Conservation (phyloP, 768 basidiomycete genomes). For the Asterophora lycoperdoides region DNA sequence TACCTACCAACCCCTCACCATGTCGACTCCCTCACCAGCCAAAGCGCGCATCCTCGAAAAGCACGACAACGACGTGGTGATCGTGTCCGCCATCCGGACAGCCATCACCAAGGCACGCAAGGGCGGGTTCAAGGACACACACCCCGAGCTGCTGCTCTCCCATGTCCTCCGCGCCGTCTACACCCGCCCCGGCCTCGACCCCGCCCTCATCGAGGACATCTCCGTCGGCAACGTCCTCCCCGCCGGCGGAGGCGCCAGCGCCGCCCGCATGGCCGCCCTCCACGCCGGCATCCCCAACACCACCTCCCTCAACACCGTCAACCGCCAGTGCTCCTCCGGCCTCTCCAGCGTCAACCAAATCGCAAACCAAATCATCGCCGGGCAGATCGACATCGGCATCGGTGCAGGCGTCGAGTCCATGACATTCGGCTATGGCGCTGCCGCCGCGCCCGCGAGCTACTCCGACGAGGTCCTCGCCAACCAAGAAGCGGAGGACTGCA, state of each 20-base stretch:
- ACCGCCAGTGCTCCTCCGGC: constrained; percentile 89
- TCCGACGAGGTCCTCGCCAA: constrained; percentile 66
- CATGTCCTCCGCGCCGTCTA: constrained; percentile 72
- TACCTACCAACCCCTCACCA: too few relatives aligned
- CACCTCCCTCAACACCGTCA: constrained; percentile 74
- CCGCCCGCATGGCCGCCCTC: constrained; percentile 84
- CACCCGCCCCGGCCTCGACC: constrained; percentile 65
- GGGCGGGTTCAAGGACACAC: constrained; percentile 90
- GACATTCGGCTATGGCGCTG: constrained; percentile 70
- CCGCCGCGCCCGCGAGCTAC: constrained; percentile 46
- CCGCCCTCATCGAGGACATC: constrained; percentile 79
- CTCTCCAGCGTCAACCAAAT: constrained; percentile 79
- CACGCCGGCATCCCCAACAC: constrained; percentile 81
- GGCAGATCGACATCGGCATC: constrained; percentile 88
- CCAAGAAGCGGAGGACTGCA: constrained; percentile 75
- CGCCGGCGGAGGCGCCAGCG: constrained; percentile 75
- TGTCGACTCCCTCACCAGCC: constrained; percentile 7
- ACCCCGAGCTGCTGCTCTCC: constrained; percentile 76
- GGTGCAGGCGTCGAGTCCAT: constrained; percentile 89
- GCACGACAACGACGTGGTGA: constrained; percentile 84
- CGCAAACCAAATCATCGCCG: constrained; percentile 71
- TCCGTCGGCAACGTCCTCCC: constrained; percentile 88
- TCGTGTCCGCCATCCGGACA: constrained; percentile 83
- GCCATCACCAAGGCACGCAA: constrained; percentile 88
- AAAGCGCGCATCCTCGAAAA: constrained; percentile 65